Base-by-base conservation (phyloP, 2,329 filamentous ascomycete species). In the Ophiostoma angusticollis region DNA sequence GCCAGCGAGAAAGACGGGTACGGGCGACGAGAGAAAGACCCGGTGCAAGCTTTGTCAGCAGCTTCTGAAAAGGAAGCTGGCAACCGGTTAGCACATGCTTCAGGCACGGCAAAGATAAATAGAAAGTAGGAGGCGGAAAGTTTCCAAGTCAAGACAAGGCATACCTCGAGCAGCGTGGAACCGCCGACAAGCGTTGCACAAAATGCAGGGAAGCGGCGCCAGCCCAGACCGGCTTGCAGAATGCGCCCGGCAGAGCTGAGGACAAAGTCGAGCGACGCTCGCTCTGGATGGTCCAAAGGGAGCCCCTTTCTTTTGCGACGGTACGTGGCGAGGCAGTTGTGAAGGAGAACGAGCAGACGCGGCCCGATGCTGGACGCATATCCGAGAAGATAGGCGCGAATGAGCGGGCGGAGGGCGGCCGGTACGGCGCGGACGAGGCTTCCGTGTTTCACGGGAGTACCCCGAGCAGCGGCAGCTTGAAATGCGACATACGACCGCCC, bases 161-260 rank as follows among this genome's bases (percentile, higher is more conserved):
- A 49, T 58, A 70, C 73, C 62, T 76, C 65, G n/a, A 78, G 52
- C n/a, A 78, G 52, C 18, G 72, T 74, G 45, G 67, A 70, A 28
- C 74, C 73, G 24, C 74, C 75, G 28, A 73, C 67, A 9, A 79
- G 56, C 6, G 65, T 60, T 7, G 73, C 74, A 52, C 74, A 79
- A 51, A 79, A 79, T 4, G 72, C 63, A 31, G 75, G 72, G 49
- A 79, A 79, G 8, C 73, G 63, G 43, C 68, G 66, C 40, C 60
- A 58, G 31, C 72, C 69, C 13, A 78, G 56, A 3, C 70, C 72
- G 7, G 63, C 62, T 29, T 56, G 58, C 24, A 78, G 52, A 41
- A 74, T 67, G 31, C 51, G 58, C 39, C 38, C 52, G 50, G 60
- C 51, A 35, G 54, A 59, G 12, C 49, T 52, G 13, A 35, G 18